Evolutionary conservation across 2,329 filamentous ascomycete genomes (phyloP), one percentile per base, ranked within the genome.

Genomic region (Rutstroemia sydowiana): DNA sequence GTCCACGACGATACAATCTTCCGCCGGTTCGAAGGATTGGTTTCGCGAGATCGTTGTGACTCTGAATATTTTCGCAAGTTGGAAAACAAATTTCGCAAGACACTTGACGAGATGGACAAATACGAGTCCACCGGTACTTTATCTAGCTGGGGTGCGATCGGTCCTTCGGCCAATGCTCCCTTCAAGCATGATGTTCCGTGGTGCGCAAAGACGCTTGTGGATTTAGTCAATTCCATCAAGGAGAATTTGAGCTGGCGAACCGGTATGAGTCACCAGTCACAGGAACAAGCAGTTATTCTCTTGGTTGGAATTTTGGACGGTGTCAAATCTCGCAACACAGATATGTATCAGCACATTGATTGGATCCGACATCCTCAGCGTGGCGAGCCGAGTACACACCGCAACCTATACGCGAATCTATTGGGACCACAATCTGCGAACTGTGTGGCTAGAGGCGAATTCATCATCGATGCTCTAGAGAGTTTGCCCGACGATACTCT

Each of bases 401-500:
- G 63, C 14, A 66, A 65, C 40, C 52, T 66, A 2, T 66, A 63
- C 40, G 5, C 59, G 21, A 57, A 57, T 20, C 57, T 66, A 30
- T 62, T 66, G 32, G 61, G 61, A 7, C 56, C 53, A 23, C 37
- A 45, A 13, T 57, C 56, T 16, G 45, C 32, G 9, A 40, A 39
- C 8, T 51, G 58, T 30, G n/a, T n/a, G n/a, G n/a, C n/a, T n/a
- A 49, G 55, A 9, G 56, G 54, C 3, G 55, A 53, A 11, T 65
- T 66, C 45, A 55, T 64, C 10, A 37, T 66, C 30, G 52, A 59
- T 20, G 60, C 54, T 7, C 52, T 66, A n/a, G 58, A 62, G 48
- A 52, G 55, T 28, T 44, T 66, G 10, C 58, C 61, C 9, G 59
- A 61, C 53, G 59, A 52, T 30, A 51, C 62, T 21, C 58, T 59